phyloP scores from a whole-genome alignment of 1,284 basidiomycete species.

The Cutaneotrichosporon sp. region DNA sequence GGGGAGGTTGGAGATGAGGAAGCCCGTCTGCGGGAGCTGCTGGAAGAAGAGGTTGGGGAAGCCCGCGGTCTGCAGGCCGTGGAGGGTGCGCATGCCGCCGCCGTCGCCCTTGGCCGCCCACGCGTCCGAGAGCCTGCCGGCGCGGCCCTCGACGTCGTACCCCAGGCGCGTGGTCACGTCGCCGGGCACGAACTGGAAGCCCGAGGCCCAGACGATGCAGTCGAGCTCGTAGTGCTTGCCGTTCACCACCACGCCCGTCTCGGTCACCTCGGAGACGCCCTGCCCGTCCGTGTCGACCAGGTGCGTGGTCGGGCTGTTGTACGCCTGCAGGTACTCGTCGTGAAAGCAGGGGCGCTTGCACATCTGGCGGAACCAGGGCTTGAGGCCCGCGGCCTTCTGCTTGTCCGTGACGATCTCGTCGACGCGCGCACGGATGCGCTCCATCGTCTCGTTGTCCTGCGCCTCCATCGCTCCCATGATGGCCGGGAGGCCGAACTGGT shows the following conservation, averaged over 20 bases:
- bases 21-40: constrained; percentile 5
- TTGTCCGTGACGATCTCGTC: constrained; percentile 18
- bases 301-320: constrained; percentile 18
- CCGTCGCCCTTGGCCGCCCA: constrained; percentile 15
- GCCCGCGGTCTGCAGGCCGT: constrained; percentile 13
- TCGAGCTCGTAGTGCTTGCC: constrained; percentile 21
- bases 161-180: constrained; percentile 8
- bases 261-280: constrained; percentile 12
- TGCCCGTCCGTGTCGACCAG: constrained; percentile 25
- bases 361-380: constrained; percentile 20
- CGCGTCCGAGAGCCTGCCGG: constrained; percentile 11
- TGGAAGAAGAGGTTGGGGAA: constrained; percentile 25
- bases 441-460: constrained; percentile 13
- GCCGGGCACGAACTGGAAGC: constrained; percentile 15
- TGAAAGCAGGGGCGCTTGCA: constrained; percentile 22
- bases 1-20: constrained; percentile 18
- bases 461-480: not conserved
- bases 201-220: constrained; percentile 17
- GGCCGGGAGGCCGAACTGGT: not conserved
- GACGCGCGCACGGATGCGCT: constrained; percentile 3
- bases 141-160: constrained; percentile 14
- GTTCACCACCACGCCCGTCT: constrained; percentile 15
- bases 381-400: constrained; percentile 13
- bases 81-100: constrained; percentile 14
- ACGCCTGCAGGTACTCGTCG: constrained; percentile 20